phyloP scores from a whole-genome alignment of 768 basidiomycete species.

The Agrocybe praecox region DNA sequence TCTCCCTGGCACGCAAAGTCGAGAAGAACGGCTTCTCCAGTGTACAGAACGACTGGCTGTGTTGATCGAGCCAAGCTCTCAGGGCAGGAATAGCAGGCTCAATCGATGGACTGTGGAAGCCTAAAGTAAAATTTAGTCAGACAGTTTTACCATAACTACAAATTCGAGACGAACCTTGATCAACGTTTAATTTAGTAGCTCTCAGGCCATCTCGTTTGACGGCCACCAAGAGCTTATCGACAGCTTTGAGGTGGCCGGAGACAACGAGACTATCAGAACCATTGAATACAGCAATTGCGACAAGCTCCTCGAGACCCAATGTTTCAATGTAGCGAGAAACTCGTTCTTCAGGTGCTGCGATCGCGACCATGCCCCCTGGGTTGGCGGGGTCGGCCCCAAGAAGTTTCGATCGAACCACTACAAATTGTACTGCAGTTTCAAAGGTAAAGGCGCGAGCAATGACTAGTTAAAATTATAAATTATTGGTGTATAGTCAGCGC shows the following conservation, averaged over 20 bases:
- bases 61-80: conserved; percentile 28
- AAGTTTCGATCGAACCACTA: conserved; percentile 28
- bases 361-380: conserved; percentile 35
- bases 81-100: conserved; percentile 26
- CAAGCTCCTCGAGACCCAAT: conserved; percentile 19
- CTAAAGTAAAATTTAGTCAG: conserved; percentile 9
- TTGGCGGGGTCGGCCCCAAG: conserved; percentile 26
- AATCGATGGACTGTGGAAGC: conserved; percentile 38
- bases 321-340: conserved; percentile 23
- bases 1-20: conserved; percentile 26
- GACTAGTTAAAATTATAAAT: conserved; percentile 21
- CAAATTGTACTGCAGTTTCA: conserved; percentile 31
- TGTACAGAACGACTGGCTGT: conserved; percentile 14
- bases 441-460: conserved; percentile 28
- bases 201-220: conserved; percentile 28
- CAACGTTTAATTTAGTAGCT: conserved; percentile 29
- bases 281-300: conserved; percentile 32
- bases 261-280: conserved; percentile 27
- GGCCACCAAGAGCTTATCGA: conserved; percentile 25
- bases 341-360: conserved; percentile 25
- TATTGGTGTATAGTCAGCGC: too few relatives aligned
- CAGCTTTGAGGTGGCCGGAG: conserved; percentile 29
- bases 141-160: too few relatives aligned
- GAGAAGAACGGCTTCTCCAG: conserved; percentile 32
- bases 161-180: conserved; percentile 27